These are phyloP conservation scores for Paxillus ammoniavirescens DNA, from an alignment of 768 basidiomycete species.

Conservation along the genomic window DNA sequence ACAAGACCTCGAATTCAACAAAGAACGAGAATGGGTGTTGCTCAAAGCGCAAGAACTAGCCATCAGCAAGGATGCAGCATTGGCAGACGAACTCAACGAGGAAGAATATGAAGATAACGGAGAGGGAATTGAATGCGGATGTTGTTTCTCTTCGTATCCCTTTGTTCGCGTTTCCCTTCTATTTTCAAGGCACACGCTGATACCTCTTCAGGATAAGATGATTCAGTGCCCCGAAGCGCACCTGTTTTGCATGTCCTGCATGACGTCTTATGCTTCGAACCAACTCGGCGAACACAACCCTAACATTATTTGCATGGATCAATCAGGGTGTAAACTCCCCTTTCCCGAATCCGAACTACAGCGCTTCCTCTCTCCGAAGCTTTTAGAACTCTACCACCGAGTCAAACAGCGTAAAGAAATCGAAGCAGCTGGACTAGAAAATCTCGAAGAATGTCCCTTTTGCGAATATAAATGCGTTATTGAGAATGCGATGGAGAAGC, in stretches of 20 bases:
- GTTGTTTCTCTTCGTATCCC: slow-evolving; percentile 73
- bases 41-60: slow-evolving; percentile 31
- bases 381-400: slow-evolving; percentile 68
- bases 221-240: slow-evolving; percentile 89
- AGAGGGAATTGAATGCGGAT: slow-evolving; percentile 81
- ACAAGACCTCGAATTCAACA: slow-evolving; percentile 44
- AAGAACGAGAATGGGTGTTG: slow-evolving; percentile 48
- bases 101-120: slow-evolving; percentile 48
- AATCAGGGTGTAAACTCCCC: slow-evolving; percentile 62
- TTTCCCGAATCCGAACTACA: slow-evolving; percentile 70
- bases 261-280: slow-evolving; percentile 64
- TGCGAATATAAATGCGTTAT: slow-evolving; percentile 88
- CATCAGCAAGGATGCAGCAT: slow-evolving; percentile 24
- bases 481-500: slow-evolving; percentile 62
- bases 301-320: slow-evolving; percentile 78
- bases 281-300: slow-evolving; percentile 63
- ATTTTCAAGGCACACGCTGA: neutral
- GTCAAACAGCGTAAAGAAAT: slow-evolving; percentile 80
- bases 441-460: slow-evolving; percentile 86
- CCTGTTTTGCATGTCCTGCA: slow-evolving; percentile 78
- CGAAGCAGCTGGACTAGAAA: slow-evolving; percentile 72
- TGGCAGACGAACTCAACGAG: slow-evolving; percentile 34
- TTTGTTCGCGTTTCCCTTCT: slow-evolving; percentile 50
- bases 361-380: slow-evolving; percentile 64
- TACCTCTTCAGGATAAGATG: slow-evolving; percentile 63